phyloP scores from a whole-genome alignment of 2,329 filamentous ascomycete genomes.

The Chaetomium globosum region DNA sequence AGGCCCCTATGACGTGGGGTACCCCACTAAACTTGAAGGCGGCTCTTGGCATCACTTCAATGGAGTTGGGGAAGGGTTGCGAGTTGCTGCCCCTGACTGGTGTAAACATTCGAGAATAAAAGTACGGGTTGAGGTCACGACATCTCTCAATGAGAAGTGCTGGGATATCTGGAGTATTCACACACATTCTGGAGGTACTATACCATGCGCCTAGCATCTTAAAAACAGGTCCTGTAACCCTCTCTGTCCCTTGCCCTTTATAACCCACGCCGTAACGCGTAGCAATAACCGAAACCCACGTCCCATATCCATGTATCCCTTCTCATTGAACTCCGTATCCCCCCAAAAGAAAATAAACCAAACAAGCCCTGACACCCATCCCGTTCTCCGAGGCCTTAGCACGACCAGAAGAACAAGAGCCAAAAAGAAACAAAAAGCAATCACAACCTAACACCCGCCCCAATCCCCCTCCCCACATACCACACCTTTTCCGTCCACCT shows the following conservation, averaged over 20 bases:
- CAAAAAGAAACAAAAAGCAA: background rate
- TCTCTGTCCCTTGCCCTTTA: background rate
- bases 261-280: background rate
- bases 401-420: background rate
- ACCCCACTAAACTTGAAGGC: background rate
- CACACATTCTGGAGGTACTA: background rate
- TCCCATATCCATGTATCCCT: background rate
- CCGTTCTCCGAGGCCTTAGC: background rate
- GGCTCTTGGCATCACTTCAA: background rate
- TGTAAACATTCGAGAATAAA: background rate
- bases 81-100: background rate
- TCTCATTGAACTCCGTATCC: constrained; percentile 2
- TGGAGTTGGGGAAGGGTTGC: too few relatives aligned
- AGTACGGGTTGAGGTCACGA: too few relatives aligned
- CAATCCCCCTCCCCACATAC: constrained; percentile 71
- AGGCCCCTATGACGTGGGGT: constrained; percentile 18
- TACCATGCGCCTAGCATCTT: background rate
- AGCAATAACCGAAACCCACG: background rate
- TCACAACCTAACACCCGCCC: constrained; percentile 62
- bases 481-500: constrained; percentile 73
- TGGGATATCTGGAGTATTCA: too few relatives aligned
- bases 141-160: too few relatives aligned
- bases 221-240: constrained; percentile 2
- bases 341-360: background rate
- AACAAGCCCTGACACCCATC: background rate